A percentile compares a stretch with the other conserved stretches of the same genome.
Evolutionary conservation across 2,329 filamentous ascomycete genomes (phyloP).

Genomic region (Verruconis gallopava): DNA sequence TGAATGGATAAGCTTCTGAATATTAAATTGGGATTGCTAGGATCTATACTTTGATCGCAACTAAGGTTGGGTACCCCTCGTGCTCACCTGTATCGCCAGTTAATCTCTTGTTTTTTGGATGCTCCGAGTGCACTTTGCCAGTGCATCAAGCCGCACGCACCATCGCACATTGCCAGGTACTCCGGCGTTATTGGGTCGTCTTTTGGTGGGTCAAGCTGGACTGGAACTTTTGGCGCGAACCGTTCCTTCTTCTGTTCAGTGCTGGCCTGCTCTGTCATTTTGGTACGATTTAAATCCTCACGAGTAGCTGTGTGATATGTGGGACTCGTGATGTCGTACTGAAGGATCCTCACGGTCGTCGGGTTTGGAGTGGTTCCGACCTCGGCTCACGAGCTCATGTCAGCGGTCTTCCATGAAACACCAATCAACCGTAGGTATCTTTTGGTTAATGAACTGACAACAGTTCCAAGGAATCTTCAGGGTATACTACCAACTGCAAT

Average conservation of each 20-base stretch:
- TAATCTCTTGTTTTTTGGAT: neutral
- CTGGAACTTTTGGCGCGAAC: conserved; percentile 67
- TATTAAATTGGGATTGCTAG: neutral
- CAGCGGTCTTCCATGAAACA: no score
- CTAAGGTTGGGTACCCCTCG: conserved; percentile 45
- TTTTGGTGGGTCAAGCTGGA: conserved; percentile 71
- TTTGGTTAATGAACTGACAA: no score
- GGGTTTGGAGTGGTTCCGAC: neutral
- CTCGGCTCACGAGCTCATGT: neutral
- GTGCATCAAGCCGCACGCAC: conserved; percentile 39
- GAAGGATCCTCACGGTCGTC: neutral
- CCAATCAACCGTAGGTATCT: no score
- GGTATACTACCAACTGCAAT: no score
- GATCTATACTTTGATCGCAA: conserved; percentile 42
- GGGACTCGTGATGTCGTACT: conserved; percentile 3
- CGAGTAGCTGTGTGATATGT: no score
- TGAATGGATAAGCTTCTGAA: conserved; percentile 24
- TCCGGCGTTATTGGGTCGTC: conserved; percentile 73
- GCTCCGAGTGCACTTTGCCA: conserved; percentile 1
- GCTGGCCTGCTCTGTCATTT: conserved; percentile 5
- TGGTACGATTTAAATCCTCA: neutral
- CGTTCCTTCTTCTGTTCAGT: conserved; percentile 26
- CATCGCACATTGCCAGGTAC: conserved; percentile 68
- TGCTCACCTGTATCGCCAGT: conserved; percentile 41
- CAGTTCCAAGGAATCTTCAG: no score